Base-by-base conservation (phyloP, 108 stramenopile species). In the Epithemia pelagica region DNA sequence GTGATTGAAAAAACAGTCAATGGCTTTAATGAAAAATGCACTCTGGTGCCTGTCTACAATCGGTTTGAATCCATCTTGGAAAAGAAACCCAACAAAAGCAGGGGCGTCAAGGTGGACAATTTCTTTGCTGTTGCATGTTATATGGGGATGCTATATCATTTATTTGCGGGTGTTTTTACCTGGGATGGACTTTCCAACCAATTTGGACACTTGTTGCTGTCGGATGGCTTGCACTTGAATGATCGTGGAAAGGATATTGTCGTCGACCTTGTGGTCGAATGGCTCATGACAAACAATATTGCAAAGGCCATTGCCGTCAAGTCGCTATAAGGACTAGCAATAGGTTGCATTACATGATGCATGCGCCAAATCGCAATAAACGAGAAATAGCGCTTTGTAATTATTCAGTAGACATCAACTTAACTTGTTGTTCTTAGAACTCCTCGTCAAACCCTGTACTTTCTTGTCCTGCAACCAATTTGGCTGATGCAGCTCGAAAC, bases 281-380 rank as follows among this genome's bases (percentile, higher is more conserved):
- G 67, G 67, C 25, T 68, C 3, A 21, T 68, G n/a, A 32, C n/a
- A 2, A 52, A 25, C 1, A 68, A 59, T 59, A 31, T 68, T 7
- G 58, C 57, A 58, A 68, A 68, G 31, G 67, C 67, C 2, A 68
- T 68, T 59, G 67, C 67, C 30, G 67, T 68, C 67, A 68, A 68
- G 27, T 7, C 56, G 7, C 5, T 23, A n/a, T 58, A 58, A 46
- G n/a, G n/a, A n/a, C n/a, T n/a, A n/a, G n/a, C n/a, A n/a, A n/a
- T n/a, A n/a, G n/a, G n/a, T n/a, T n/a, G n/a, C n/a, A n/a, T n/a
- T n/a, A n/a, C n/a, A n/a, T n/a, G n/a, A n/a, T n/a, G n/a, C n/a
- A n/a, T n/a, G n/a, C n/a, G n/a, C n/a, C n/a, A n/a, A n/a, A n/a
- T n/a, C n/a, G n/a, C n/a, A n/a, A n/a, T n/a, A n/a, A n/a, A n/a